phyloP scores from a whole-genome alignment of 1,284 basidiomycete species.

The Tausonia pullulans region DNA sequence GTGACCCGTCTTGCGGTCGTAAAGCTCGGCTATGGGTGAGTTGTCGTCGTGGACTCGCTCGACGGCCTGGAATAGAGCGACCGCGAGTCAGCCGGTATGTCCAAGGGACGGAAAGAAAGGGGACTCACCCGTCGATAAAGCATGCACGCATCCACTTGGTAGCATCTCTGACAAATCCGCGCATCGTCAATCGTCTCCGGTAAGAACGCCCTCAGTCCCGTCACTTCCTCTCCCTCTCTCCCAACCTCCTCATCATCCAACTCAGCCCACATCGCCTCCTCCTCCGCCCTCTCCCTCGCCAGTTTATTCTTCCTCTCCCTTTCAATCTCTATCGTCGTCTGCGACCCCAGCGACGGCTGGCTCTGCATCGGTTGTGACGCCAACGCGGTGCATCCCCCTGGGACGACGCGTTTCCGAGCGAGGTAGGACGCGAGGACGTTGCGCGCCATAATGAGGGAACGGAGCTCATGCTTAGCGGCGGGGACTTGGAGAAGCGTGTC shows the following conservation, averaged over 20 bases:
- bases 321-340: background rate
- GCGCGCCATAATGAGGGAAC: constrained; percentile 65
- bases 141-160: constrained; percentile 77
- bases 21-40: constrained; percentile 65
- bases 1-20: constrained; percentile 67
- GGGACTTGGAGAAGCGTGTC: constrained; percentile 77
- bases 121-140: constrained; percentile 68
- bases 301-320: constrained; percentile 1
- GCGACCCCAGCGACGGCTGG: background rate
- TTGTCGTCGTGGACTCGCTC: constrained; percentile 49
- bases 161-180: constrained; percentile 69
- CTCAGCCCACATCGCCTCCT: constrained; percentile 15
- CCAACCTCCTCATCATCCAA: constrained; percentile 16
- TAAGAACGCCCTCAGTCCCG: constrained; percentile 46
- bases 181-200: constrained; percentile 80
- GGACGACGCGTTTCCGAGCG: constrained; percentile 23
- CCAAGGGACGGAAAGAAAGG: background rate
- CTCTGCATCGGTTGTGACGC: background rate
- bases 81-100: background rate
- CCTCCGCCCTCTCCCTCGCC: constrained; percentile 9
- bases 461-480: constrained; percentile 65
- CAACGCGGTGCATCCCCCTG: background rate
- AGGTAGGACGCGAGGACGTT: constrained; percentile 79
- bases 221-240: constrained; percentile 2
- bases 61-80: constrained; percentile 44